A percentile compares a stretch with the other conserved stretches of the same genome.
phyloP scores from a whole-genome alignment of 345 rosid genomes.

The Lepidium africanum region DNA sequence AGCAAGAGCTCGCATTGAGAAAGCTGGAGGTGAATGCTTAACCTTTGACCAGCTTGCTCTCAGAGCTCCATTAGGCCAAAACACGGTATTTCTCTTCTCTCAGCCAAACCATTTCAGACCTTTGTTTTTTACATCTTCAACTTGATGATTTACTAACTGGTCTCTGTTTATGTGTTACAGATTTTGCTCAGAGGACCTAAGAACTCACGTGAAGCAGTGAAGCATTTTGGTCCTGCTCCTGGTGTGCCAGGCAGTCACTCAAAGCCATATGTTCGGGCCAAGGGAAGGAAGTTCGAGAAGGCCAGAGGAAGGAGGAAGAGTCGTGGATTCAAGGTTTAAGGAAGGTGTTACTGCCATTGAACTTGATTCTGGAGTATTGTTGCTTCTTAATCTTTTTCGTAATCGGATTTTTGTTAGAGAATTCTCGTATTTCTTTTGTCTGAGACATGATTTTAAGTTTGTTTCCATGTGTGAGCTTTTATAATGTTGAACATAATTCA shows the following conservation, averaged over 20 bases:
- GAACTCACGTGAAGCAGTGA: conserved; percentile 92
- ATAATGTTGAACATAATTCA: neutral
- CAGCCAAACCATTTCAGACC: neutral
- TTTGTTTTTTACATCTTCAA: neutral
- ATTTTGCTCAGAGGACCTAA: conserved; percentile 93
- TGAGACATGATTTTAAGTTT: conserved; percentile 7
- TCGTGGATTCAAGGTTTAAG: conserved; percentile 68
- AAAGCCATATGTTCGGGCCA: conserved; percentile 78
- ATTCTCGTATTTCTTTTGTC: conserved; percentile 6
- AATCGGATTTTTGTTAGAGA: conserved; percentile 32
- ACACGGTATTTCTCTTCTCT: conserved; percentile 54
- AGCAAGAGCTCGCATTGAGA: conserved; percentile 87
- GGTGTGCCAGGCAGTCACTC: conserved; percentile 93
- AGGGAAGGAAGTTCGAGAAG: conserved; percentile 90
- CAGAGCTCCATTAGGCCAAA: conserved; percentile 92
- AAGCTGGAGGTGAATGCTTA: conserved; percentile 96
- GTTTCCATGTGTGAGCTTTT: neutral
- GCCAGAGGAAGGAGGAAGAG: conserved; percentile 90
- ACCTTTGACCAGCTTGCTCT: conserved; percentile 96
- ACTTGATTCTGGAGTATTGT: conserved; percentile 19
- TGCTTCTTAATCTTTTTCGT: conserved; percentile 3
- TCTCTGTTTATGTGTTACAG: conserved; percentile 23
- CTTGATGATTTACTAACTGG: neutral
- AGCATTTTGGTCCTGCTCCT: conserved; percentile 97
- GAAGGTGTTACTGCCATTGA: neutral